These are phyloP conservation scores for Clitopilus passeckerianus DNA, from an alignment of 768 basidiomycete species.

Conservation along the genomic window DNA sequence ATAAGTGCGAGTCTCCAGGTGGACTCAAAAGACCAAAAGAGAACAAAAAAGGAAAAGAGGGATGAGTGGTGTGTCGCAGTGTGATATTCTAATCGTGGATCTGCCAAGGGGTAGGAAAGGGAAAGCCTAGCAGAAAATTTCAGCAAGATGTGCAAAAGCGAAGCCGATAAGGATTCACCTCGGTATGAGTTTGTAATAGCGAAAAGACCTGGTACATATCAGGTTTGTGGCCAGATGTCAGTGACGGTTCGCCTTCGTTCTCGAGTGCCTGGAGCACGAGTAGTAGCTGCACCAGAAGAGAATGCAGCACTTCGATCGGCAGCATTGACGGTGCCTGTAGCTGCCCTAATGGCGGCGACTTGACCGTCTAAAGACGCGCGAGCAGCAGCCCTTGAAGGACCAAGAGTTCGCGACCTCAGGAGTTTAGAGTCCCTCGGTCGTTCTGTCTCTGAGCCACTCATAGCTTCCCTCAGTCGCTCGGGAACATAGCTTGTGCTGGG, in stretches of 20 bases:
- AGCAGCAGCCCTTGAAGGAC: constrained; percentile 30
- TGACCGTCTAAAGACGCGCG: constrained; percentile 32
- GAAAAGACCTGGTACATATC: constrained; percentile 9
- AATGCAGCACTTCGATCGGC: constrained; percentile 38
- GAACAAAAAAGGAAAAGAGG: background rate
- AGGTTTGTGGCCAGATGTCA: constrained; percentile 34
- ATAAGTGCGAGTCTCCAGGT: constrained; percentile 9
- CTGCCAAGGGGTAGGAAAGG: background rate
- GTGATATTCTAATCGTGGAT: background rate
- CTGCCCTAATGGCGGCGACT: constrained; percentile 23
- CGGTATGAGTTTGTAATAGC: background rate
- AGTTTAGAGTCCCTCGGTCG: background rate
- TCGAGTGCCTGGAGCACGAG: constrained; percentile 14
- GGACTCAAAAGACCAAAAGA: background rate
- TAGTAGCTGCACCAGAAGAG: constrained; percentile 8
- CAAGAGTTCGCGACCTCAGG: background rate
- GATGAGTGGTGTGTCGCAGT: constrained; percentile 6
- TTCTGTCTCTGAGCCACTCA: constrained; percentile 41
- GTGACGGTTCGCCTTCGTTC: constrained; percentile 40
- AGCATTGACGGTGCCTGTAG: constrained; percentile 19
- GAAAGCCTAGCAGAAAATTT: background rate
- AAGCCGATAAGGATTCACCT: too few relatives aligned
- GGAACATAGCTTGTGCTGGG: constrained; percentile 14
- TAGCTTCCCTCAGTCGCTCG: constrained; percentile 11
- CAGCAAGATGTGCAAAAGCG: background rate